A percentile compares a stretch with the other conserved stretches of the same genome.
phyloP scores from a whole-genome alignment of 2,329 filamentous ascomycete species.

The Diplodia intermedia region DNA sequence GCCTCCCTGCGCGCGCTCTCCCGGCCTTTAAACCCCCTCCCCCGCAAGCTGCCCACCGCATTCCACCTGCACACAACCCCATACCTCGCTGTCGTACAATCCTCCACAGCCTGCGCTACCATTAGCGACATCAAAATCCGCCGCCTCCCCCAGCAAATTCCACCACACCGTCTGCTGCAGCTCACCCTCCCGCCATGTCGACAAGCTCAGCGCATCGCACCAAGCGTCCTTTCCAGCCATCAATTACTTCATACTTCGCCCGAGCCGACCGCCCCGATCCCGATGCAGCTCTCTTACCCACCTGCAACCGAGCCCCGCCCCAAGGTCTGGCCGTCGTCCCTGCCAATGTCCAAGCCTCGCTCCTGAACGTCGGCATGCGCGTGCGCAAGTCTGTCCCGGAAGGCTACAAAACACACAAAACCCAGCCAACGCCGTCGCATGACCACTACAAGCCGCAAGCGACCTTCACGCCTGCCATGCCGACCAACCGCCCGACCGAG shows the following conservation, averaged over 20 bases:
- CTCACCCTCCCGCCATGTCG: conserved; percentile 32
- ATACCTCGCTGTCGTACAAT: not conserved
- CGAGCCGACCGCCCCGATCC: conserved; percentile 37
- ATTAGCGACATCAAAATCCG: not conserved
- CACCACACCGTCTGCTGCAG: not conserved
- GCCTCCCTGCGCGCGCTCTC: conserved; percentile 6
- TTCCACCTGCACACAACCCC: not conserved
- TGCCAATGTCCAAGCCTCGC: conserved; percentile 73
- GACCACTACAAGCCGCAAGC: conserved; percentile 1
- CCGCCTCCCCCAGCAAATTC: not conserved
- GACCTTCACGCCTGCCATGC: not conserved
- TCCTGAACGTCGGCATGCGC: conserved; percentile 93
- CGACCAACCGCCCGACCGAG: conserved; percentile 57
- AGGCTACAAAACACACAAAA: conserved; percentile 82
- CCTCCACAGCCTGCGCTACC: not conserved
- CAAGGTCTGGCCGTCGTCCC: conserved; percentile 57
- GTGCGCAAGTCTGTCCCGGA: conserved; percentile 91
- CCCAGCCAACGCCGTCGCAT: not conserved
- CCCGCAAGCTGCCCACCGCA: not conserved
- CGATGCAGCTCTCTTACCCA: conserved; percentile 16
- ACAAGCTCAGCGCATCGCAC: conserved; percentile 40
- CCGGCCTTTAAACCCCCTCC: conserved; percentile 6
- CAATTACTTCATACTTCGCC: conserved; percentile 54
- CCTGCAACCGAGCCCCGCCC: not conserved
- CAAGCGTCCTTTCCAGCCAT: conserved; percentile 55